Base-by-base conservation (phyloP, 2,329 filamentous ascomycete species). In the Cladosporium sp. region DNA sequence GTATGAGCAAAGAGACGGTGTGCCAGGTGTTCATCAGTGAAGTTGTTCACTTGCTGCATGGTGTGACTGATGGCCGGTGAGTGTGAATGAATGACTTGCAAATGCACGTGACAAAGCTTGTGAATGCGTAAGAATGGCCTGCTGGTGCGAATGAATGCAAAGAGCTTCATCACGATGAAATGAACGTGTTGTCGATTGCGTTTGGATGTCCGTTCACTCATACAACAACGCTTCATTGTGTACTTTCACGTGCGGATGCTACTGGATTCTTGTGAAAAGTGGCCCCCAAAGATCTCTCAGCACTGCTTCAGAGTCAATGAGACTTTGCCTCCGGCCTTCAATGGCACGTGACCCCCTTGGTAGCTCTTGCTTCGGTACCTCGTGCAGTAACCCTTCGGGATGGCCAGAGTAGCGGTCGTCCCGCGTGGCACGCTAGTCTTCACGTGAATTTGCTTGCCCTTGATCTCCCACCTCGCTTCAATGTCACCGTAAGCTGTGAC, bases 401-500 rank as follows among this genome's bases (percentile, higher is more conserved):
- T 1, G 23, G 56, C 37, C 28, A 64, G 14, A n/a, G 18, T 64
- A 12, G 28, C 62, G 16, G 52, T 18, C 11, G 62, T 64, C 1
- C 62, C 53, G 3, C 37, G n/a, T 14, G 62, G 62, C 10, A 64
- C 53, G 11, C 37, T 58, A 3, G 62, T 59, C 62, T 28, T 49
- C 23, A 59, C 62, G 1, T 37, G 8, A 7, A 64, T 37, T 5
- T 23, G 26, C 29, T 58, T 50, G 21, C 40, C 62, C 29, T 50
- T 52, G 33, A 69, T 63, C 68, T 73, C 67, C 70, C 70, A 74
- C 3, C 67, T 68, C 1, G 71, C 69, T 6, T 69, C 40, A 11
- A 72, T 69, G 8, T 50, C 46, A 0, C 75, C 75, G 52, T 65
- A 72, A 11, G 74, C 70, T 4, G 75, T 77, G 28, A 68, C 65